Conservation (phyloP, 306 rosid genomes). For the Sicyos baderoa region DNA sequence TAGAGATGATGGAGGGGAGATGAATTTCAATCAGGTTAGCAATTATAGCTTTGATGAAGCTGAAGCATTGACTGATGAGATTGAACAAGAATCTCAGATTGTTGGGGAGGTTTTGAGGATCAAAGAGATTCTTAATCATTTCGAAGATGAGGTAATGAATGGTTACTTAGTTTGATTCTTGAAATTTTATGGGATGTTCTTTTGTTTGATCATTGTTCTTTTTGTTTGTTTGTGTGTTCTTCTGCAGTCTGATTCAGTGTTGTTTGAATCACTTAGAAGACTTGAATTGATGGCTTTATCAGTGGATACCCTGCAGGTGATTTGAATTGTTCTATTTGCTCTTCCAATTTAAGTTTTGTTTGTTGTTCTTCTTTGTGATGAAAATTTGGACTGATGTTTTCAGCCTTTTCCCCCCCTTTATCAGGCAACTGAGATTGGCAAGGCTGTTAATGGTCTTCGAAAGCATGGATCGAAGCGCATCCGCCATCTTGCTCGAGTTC, state of each 20-base stretch:
- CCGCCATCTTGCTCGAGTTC: slow-evolving; percentile 49
- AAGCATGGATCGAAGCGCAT: slow-evolving; percentile 57
- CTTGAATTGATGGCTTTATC: slow-evolving; percentile 65
- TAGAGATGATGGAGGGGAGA: slow-evolving; percentile 42
- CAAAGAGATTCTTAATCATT: slow-evolving; percentile 39
- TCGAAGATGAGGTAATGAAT: slow-evolving; percentile 44
- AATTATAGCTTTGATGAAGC: slow-evolving; percentile 68
- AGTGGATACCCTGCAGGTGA: slow-evolving; percentile 61
- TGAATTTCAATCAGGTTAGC: slow-evolving; percentile 36
- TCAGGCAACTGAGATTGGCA: slow-evolving; percentile 93
- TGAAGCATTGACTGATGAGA: slow-evolving; percentile 86
- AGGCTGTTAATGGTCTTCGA: slow-evolving; percentile 56
- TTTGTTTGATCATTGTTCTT: background rate
- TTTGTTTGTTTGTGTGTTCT: slow-evolving; percentile 25
- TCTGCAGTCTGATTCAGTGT: slow-evolving; percentile 62
- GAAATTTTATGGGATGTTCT: slow-evolving; percentile 2
- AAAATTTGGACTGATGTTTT: background rate
- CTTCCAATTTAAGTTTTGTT: background rate
- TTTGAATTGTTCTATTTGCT: background rate
- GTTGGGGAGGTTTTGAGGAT: slow-evolving; percentile 70
- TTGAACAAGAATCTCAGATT: slow-evolving; percentile 58
- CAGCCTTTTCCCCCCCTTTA: slow-evolving; percentile 22
- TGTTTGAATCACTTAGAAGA: slow-evolving; percentile 73
- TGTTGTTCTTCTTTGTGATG: background rate
- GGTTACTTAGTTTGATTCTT: background rate